These are phyloP conservation scores for Exophiala spinifera DNA, from an alignment of 2,329 filamentous ascomycete species.

Conservation along the genomic window DNA sequence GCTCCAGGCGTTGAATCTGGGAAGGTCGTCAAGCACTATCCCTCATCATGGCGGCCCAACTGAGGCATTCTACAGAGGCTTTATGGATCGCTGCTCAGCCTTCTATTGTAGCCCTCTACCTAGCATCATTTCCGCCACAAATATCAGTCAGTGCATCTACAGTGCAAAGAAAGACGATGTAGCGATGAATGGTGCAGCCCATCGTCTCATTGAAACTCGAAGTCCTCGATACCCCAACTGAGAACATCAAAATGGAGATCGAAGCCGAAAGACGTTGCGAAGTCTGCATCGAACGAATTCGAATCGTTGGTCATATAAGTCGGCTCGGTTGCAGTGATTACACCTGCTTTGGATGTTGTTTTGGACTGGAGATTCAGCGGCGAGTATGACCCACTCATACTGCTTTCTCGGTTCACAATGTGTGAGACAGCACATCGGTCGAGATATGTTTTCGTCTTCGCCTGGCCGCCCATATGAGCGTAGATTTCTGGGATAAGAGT, in stretches of 20 bases:
- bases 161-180: too few relatives aligned
- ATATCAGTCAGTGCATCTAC: too few relatives aligned
- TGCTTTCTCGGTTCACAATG: not conserved
- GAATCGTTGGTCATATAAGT: not conserved
- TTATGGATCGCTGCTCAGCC: too few relatives aligned
- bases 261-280: not conserved
- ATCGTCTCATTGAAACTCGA: not conserved
- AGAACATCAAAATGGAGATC: constrained; percentile 8
- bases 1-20: too few relatives aligned
- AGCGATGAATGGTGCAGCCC: not conserved
- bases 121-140: too few relatives aligned
- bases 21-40: too few relatives aligned
- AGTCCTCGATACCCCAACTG: constrained; percentile 4
- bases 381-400: not conserved
- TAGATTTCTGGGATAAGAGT: constrained; percentile 30
- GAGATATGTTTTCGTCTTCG: constrained; percentile 30
- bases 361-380: not conserved
- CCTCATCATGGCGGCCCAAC: too few relatives aligned
- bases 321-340: not conserved
- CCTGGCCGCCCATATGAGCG: constrained; percentile 30
- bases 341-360: too few relatives aligned
- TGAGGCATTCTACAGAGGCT: too few relatives aligned
- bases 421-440: constrained; percentile 3
- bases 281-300: not conserved
- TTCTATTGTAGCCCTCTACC: too few relatives aligned